Percentiles rank a stretch among this genome's conserved stretches.
These are phyloP conservation scores for Aspergillus ochraceoroseus DNA, from an alignment of 2,329 filamentous ascomycete genomes.

Conservation along the genomic window DNA sequence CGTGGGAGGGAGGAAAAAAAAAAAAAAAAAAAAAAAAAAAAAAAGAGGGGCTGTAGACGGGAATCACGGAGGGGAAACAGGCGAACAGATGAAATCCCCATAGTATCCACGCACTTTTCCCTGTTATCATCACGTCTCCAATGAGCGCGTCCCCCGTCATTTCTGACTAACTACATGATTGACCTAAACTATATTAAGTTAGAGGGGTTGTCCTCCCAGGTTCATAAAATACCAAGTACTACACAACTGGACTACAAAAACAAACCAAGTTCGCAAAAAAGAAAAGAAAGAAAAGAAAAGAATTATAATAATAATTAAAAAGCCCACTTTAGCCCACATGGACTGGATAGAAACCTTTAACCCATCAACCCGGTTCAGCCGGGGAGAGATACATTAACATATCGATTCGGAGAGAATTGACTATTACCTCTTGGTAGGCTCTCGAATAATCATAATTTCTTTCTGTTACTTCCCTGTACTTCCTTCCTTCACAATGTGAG, in stretches of 20 bases:
- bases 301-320: too few relatives aligned
- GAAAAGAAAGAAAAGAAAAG: too few relatives aligned
- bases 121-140: conserved; percentile 16
- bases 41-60: conserved; percentile 20
- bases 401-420: conserved; percentile 11
- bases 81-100: conserved; percentile 10
- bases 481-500: too few relatives aligned
- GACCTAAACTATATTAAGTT: conserved; percentile 15
- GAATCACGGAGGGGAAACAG: conserved; percentile 21
- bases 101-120: conserved; percentile 17
- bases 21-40: conserved; percentile 12
- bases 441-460: conserved; percentile 1
- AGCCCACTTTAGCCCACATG: conserved; percentile 27
- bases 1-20: conserved; percentile 17
- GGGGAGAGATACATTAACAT: conserved; percentile 22
- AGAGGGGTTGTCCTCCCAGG: conserved; percentile 14
- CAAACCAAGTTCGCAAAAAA: too few relatives aligned
- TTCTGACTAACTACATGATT: conserved; percentile 21
- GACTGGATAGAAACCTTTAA: conserved; percentile 19
- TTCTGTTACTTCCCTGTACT: too few relatives aligned
- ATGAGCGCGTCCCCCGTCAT: conserved; percentile 6
- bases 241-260: conserved; percentile 12
- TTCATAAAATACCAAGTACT: conserved; percentile 18
- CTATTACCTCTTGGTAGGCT: conserved; percentile 9
- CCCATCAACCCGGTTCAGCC: conserved; percentile 31